phyloP scores from a whole-genome alignment of 768 basidiomycete species.

The Russula griseocarnosa region DNA sequence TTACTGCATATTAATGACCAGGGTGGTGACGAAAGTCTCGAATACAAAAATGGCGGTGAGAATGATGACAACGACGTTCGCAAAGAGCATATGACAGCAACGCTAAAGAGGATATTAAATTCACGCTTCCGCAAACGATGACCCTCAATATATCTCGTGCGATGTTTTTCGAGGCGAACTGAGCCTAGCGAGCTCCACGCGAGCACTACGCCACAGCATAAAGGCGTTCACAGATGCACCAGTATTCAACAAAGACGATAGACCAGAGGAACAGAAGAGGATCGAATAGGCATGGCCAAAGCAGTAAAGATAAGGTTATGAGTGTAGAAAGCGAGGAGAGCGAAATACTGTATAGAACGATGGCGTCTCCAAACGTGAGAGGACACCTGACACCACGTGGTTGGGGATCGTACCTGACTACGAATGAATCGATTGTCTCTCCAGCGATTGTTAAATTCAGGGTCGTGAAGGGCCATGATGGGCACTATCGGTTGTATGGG shows the following conservation, averaged over 20 bases:
- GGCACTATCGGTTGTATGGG: slow-evolving; percentile 59
- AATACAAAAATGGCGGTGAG: slow-evolving; percentile 81
- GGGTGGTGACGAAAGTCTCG: slow-evolving; percentile 83
- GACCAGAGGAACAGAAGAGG: slow-evolving; percentile 77
- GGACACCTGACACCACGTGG: slow-evolving; percentile 16
- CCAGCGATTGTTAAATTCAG: slow-evolving; percentile 76
- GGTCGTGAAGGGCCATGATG: slow-evolving; percentile 82
- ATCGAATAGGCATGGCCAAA: slow-evolving; percentile 71
- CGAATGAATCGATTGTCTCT: slow-evolving; percentile 45
- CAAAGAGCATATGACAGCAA: slow-evolving; percentile 76
- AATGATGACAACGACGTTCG: slow-evolving; percentile 60
- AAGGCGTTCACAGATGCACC: slow-evolving; percentile 81
- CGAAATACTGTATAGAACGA: slow-evolving; percentile 86
- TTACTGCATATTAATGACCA: slow-evolving; percentile 69
- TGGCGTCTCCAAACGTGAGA: slow-evolving; percentile 63
- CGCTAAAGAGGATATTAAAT: slow-evolving; percentile 56
- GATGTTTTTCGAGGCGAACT: slow-evolving; percentile 68
- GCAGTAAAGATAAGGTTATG: slow-evolving; percentile 68
- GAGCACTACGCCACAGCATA: slow-evolving; percentile 83
- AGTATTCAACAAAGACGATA: slow-evolving; percentile 83
- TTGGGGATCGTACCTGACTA: slow-evolving; percentile 50
- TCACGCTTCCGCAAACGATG: slow-evolving; percentile 75
- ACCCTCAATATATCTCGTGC: slow-evolving; percentile 50
- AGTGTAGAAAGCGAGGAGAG: slow-evolving; percentile 83
- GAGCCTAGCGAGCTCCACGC: slow-evolving; percentile 76